Evolutionary conservation across 371 early-diverging fungal species (phyloP), one percentile per base, ranked within the genome.

Genomic region (Mortierella sp.): DNA sequence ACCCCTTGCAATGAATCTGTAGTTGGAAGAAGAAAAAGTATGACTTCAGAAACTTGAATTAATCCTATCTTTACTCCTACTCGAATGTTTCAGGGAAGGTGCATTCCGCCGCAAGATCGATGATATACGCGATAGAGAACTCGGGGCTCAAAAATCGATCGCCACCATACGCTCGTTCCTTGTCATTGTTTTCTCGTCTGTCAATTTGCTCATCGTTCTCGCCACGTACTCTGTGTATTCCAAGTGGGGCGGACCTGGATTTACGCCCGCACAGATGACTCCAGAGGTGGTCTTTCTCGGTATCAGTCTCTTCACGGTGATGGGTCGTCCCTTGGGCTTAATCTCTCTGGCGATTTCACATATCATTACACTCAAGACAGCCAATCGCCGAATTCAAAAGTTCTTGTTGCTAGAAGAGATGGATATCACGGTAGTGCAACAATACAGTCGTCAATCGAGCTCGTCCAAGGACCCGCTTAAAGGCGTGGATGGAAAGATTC

Each of bases 301-400:
- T n/a, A 86, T 99, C 60, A 84, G 96, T 2, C 86, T 97, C 12
- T 96, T 99, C 85, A 94, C 93, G 69, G 84, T 97, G 63, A 80
- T 99, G 39, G 92, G 92, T 61, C 94, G 93, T 83, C 97, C 98
- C 31, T 78, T 97, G 30, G 70, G 86, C 17, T 84, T 92, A 34
- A 88, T 96, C 17, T 90, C 95, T 0, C 80, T 66, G 55, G 86
- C 90, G 27, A 43, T 72, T 24, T 61, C 91, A 0, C 84, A 90
- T 7, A 64, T 87, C 9, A 87, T 96, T 28, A 92, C 93, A 68
- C 87, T 95, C 6, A 84, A 86, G 11, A 94, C 96, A 2, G 89
- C 97, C 4, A 80, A 91, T 43, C 80, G 82, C 50, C 91, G 98
- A 60, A 87, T 97, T 26, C 82, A 84, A 50, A 83, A 80, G 8